Percentiles rank a stretch among this genome's conserved stretches.
Evolutionary conservation across 495 filamentous ascomycete species (phyloP).

Genomic region (Parachaetomium inaequale): DNA sequence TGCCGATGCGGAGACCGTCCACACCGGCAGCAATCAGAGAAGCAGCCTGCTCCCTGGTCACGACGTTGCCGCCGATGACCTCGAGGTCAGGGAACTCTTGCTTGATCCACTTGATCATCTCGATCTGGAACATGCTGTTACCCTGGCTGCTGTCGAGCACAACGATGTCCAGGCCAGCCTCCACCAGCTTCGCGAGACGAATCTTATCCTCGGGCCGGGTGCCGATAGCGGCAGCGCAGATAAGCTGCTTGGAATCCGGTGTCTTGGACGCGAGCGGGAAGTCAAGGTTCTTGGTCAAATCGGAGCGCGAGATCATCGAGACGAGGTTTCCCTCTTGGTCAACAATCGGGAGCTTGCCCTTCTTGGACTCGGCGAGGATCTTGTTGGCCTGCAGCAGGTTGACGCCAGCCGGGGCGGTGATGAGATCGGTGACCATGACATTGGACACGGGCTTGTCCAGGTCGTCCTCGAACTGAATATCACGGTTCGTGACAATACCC

Average conservation of each 20-base stretch:
- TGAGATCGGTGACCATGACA: slow-evolving; percentile 93
- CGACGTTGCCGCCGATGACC: slow-evolving; percentile 97
- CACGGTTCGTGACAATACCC: slow-evolving; percentile 94
- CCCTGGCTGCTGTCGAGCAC: slow-evolving; percentile 94
- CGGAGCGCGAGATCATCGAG: slow-evolving; percentile 91
- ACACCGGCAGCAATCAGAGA: slow-evolving; percentile 87
- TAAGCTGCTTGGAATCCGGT: slow-evolving; percentile 94
- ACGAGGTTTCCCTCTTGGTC: slow-evolving; percentile 83
- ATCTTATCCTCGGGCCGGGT: slow-evolving; percentile 88
- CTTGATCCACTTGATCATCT: slow-evolving; percentile 97
- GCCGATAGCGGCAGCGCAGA: slow-evolving; percentile 91
- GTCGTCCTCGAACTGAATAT: slow-evolving; percentile 90
- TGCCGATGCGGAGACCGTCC: slow-evolving; percentile 96
- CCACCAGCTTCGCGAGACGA: slow-evolving; percentile 81
- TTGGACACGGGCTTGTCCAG: slow-evolving; percentile 70
- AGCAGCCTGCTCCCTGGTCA: slow-evolving; percentile 92
- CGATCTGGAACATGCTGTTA: slow-evolving; percentile 93
- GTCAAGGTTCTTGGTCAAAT: slow-evolving; percentile 98
- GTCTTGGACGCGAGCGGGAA: slow-evolving; percentile 97
- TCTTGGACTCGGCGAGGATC: slow-evolving; percentile 92
- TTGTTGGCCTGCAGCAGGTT: slow-evolving; percentile 84
- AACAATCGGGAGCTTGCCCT: slow-evolving; percentile 97
- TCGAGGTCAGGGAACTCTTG: slow-evolving; percentile 76
- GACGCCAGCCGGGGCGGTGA: slow-evolving; percentile 84
- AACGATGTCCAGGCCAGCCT: slow-evolving; percentile 94